Evolutionary conservation across 2,329 filamentous ascomycete species (phyloP).

Genomic region (Fusarium nurragi): DNA sequence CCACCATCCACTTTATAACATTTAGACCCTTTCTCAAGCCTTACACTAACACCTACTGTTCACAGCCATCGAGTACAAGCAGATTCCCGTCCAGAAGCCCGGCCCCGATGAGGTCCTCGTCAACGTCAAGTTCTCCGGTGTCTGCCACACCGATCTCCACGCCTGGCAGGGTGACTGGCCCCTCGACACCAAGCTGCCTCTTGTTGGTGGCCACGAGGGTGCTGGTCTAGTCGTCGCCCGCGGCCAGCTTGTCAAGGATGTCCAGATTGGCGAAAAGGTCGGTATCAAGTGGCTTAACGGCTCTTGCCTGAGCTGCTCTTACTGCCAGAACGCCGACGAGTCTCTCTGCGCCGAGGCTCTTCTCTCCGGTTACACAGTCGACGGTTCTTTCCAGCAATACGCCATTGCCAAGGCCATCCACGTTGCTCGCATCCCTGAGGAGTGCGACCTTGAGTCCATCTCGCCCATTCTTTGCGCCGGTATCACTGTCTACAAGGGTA

Average conservation of each 20-base stretch:
- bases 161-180: slow-evolving; percentile 93
- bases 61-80: slow-evolving; percentile 74
- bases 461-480: slow-evolving; percentile 85
- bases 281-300: slow-evolving; percentile 96
- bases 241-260: slow-evolving; percentile 79
- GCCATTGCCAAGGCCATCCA: slow-evolving; percentile 86
- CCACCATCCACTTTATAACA: slow-evolving; percentile 26
- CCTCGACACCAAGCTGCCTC: slow-evolving; percentile 79
- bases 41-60: slow-evolving; percentile 28
- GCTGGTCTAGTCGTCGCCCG: slow-evolving; percentile 84
- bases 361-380: slow-evolving; percentile 91
- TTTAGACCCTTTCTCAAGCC: background rate
- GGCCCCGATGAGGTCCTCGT: slow-evolving; percentile 90
- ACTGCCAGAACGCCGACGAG: slow-evolving; percentile 84
- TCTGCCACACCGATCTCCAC: slow-evolving; percentile 86
- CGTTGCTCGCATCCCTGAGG: slow-evolving; percentile 82
- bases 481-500: slow-evolving; percentile 89
- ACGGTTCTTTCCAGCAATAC: slow-evolving; percentile 95
- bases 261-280: slow-evolving; percentile 84
- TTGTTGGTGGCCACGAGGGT: slow-evolving; percentile 84
- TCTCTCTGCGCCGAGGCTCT: slow-evolving; percentile 79
- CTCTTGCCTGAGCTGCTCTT: slow-evolving; percentile 82
- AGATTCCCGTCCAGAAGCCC: slow-evolving; percentile 82
- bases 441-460: slow-evolving; percentile 77
- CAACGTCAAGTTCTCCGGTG: slow-evolving; percentile 89